Conservation (phyloP, 1,139 yeast species). For the Lodderomyces beijingensis region DNA sequence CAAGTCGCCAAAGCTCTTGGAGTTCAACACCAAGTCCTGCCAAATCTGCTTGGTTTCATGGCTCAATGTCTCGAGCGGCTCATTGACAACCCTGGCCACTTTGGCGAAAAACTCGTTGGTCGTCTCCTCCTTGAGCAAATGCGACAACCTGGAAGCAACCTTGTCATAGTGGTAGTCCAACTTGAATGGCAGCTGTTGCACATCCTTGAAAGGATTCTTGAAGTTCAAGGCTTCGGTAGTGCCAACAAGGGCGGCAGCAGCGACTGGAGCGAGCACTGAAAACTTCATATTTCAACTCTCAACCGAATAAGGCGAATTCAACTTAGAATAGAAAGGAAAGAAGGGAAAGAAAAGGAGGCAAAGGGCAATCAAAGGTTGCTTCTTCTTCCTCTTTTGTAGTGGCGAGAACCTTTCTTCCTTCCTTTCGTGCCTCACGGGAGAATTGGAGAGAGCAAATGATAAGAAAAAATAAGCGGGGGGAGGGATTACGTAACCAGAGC, state of each 20-base stretch:
- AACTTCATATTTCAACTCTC: slow-evolving; percentile 24
- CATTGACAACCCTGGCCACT: slow-evolving; percentile 28
- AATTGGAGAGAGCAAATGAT: too few relatives aligned
- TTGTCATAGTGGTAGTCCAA: slow-evolving; percentile 18
- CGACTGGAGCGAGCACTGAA: slow-evolving; percentile 19
- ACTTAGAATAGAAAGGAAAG: slow-evolving; percentile 3
- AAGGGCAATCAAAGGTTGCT: background rate
- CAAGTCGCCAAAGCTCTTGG: slow-evolving; percentile 22
- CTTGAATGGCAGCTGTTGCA: slow-evolving; percentile 26
- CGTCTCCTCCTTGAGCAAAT: slow-evolving; percentile 16
- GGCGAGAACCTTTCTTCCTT: too few relatives aligned
- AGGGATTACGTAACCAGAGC: too few relatives aligned
- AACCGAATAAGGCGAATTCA: slow-evolving; percentile 5
- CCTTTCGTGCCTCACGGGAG: too few relatives aligned
- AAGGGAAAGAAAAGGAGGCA: background rate
- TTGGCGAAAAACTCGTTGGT: slow-evolving; percentile 25
- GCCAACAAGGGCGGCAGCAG: slow-evolving; percentile 21
- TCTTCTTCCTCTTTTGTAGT: background rate
- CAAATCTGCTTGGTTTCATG: slow-evolving; percentile 49
- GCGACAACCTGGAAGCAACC: slow-evolving; percentile 12
- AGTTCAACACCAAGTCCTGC: slow-evolving; percentile 56
- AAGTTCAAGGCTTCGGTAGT: slow-evolving; percentile 28
- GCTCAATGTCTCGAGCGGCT: slow-evolving; percentile 44
- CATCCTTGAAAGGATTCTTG: slow-evolving; percentile 23
- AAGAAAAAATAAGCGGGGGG: too few relatives aligned